These are phyloP conservation scores for Rhodamnia argentea DNA, from an alignment of 345 rosid genomes.

Conservation along the genomic window DNA sequence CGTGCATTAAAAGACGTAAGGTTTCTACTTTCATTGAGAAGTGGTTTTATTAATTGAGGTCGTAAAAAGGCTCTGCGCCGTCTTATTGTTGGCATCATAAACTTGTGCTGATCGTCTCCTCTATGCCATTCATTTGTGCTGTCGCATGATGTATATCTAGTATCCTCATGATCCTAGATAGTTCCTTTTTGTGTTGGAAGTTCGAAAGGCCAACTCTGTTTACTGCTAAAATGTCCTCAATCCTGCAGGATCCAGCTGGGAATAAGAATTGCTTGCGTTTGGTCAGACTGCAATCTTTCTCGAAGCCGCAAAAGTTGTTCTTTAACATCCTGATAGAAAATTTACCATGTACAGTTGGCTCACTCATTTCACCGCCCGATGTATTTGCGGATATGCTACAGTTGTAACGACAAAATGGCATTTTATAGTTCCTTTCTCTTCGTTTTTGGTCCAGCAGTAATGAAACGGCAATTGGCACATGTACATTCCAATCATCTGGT, in stretches of 20 bases:
- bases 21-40: neutral
- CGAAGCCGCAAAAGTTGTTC: neutral
- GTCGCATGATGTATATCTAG: neutral
- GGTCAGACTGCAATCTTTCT: neutral
- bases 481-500: neutral
- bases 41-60: neutral
- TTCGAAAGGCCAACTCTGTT: neutral
- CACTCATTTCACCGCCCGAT: neutral
- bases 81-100: neutral
- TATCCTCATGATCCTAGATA: neutral
- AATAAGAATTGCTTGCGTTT: neutral
- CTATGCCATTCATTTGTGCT: neutral
- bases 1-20: neutral
- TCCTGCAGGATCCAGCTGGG: neutral
- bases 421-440: neutral
- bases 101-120: neutral
- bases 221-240: neutral
- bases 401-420: neutral
- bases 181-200: neutral
- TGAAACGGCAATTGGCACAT: neutral
- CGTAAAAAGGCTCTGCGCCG: neutral
- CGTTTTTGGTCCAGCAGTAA: neutral
- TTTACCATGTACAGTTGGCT: neutral
- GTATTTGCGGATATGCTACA: neutral
- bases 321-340: neutral